Evolutionary conservation across 768 basidiomycete species (phyloP).

Genomic region (Pleurotus cornucopiae): DNA sequence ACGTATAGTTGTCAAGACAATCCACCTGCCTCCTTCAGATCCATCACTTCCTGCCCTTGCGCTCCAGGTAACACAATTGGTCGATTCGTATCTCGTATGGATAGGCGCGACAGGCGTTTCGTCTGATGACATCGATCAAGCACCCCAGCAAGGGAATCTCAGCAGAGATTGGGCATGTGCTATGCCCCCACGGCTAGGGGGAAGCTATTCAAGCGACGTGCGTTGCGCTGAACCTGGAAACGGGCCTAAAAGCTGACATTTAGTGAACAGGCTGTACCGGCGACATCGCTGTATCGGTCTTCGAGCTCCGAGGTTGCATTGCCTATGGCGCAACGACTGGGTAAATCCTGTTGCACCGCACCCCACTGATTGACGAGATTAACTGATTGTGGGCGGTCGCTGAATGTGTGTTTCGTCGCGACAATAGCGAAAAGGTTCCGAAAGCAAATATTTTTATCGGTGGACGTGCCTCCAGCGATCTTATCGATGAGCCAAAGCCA

Average conservation of each 20-base stretch:
- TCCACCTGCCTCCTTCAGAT: slow-evolving; percentile 46
- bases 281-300: slow-evolving; percentile 63
- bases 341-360: slow-evolving; percentile 36
- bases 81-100: slow-evolving; percentile 83
- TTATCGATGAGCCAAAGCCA: slow-evolving; percentile 43
- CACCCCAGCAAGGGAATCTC: slow-evolving; percentile 51
- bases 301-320: slow-evolving; percentile 58
- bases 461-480: slow-evolving; percentile 47
- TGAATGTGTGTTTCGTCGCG: slow-evolving; percentile 7
- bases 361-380: background rate
- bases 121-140: slow-evolving; percentile 40
- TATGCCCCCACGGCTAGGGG: slow-evolving; percentile 54
- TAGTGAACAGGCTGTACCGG: slow-evolving; percentile 32
- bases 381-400: slow-evolving; percentile 6
- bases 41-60: slow-evolving; percentile 52
- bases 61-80: slow-evolving; percentile 62
- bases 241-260: background rate
- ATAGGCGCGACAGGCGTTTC: slow-evolving; percentile 53
- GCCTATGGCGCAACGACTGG: slow-evolving; percentile 77
- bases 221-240: background rate
- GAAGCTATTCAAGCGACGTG: slow-evolving; percentile 13
- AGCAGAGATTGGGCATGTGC: slow-evolving; percentile 81
- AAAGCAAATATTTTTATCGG: slow-evolving; percentile 69
- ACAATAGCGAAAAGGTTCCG: slow-evolving; percentile 56
- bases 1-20: slow-evolving; percentile 40